Conservation (phyloP, 345 rosid genomes). For the Populus simonii region DNA sequence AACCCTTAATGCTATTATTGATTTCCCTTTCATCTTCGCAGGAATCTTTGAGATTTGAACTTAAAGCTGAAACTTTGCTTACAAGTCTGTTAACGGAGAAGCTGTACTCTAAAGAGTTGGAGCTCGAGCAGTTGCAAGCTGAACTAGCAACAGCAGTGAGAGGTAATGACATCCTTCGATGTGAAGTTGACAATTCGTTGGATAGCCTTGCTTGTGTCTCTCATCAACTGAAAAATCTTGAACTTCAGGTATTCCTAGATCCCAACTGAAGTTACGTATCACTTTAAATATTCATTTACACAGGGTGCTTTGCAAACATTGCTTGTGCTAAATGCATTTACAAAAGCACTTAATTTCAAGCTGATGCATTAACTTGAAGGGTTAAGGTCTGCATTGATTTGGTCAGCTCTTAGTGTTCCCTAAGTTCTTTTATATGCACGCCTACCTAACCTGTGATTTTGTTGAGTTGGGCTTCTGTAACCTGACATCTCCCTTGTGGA, state of each 20-base stretch:
- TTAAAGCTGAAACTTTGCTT: conserved; percentile 69
- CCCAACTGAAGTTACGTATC: background rate
- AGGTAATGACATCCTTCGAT: conserved; percentile 67
- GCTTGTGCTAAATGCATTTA: background rate
- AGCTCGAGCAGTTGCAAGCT: conserved; percentile 80
- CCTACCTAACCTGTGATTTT: background rate
- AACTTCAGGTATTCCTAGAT: conserved; percentile 59
- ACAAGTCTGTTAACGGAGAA: conserved; percentile 80
- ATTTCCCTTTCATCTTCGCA: conserved; percentile 29
- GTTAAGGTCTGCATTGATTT: background rate
- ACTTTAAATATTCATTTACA: background rate
- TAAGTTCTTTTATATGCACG: background rate
- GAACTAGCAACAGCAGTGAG: conserved; percentile 81
- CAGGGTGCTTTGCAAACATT: background rate
- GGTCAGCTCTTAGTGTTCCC: background rate
- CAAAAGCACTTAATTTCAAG: background rate
- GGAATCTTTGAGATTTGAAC: conserved; percentile 57
- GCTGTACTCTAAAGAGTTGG: conserved; percentile 75
- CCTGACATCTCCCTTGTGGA: background rate
- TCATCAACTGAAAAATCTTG: conserved; percentile 75
- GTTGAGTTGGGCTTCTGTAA: background rate
- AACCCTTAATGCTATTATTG: background rate
- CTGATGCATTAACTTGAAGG: background rate
- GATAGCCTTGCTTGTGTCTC: conserved; percentile 62
- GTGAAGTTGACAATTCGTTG: conserved; percentile 63